Evolutionary conservation across 2,329 filamentous ascomycete genomes (phyloP).

Genomic region (Penicillium brevicompactum): DNA sequence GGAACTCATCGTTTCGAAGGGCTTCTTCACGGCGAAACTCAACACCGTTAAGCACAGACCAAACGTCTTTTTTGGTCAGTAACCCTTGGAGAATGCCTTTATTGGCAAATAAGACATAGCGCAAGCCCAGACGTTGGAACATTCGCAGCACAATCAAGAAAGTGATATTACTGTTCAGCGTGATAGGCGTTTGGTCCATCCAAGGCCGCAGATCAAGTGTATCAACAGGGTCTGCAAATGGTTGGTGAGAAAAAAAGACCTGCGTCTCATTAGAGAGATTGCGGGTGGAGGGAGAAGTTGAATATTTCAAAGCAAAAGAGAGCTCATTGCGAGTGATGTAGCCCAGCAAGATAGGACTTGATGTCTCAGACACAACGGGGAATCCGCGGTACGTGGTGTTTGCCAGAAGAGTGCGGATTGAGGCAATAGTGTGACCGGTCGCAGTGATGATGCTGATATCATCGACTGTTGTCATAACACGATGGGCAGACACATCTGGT

Average conservation of each 20-base stretch:
- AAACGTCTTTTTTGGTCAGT: constrained; percentile 96
- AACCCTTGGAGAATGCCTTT: constrained; percentile 79
- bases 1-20: constrained; percentile 30
- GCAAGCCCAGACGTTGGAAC: constrained; percentile 90
- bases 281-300: constrained; percentile 47
- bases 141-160: constrained; percentile 87
- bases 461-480: constrained; percentile 90
- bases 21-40: constrained; percentile 52
- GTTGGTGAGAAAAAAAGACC: constrained; percentile 81
- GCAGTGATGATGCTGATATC: constrained; percentile 87
- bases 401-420: constrained; percentile 69
- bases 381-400: constrained; percentile 84
- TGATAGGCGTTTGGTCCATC: constrained; percentile 99
- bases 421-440: constrained; percentile 81
- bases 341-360: constrained; percentile 77
- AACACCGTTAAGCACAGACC: constrained; percentile 83
- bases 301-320: constrained; percentile 72
- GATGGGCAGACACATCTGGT: constrained; percentile 80
- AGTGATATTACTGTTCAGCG: constrained; percentile 72
- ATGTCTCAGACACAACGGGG: constrained; percentile 79
- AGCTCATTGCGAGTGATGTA: constrained; percentile 95
- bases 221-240: constrained; percentile 73
- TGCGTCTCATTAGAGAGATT: constrained; percentile 71
- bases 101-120: constrained; percentile 87
- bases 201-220: constrained; percentile 89